Conservation (phyloP, 805 yeast species). For the Pichia deserticola region DNA sequence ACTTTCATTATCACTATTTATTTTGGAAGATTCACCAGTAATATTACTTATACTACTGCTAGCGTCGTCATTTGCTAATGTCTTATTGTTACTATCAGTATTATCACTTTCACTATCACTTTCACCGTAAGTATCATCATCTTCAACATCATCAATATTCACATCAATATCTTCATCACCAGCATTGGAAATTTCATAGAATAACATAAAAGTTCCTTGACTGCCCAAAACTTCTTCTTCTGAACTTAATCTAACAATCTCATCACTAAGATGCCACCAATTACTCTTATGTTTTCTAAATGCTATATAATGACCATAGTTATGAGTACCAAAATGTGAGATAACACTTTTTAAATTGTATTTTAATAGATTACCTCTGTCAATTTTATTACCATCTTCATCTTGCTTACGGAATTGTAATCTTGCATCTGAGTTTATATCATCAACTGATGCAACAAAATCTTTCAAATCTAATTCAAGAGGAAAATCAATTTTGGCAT, state of each 20-base stretch:
- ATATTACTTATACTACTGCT: not conserved
- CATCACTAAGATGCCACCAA: slow-evolving; percentile 97
- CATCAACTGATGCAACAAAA: slow-evolving; percentile 61
- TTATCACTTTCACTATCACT: not conserved
- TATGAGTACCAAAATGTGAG: slow-evolving; percentile 91
- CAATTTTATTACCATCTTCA: slow-evolving; percentile 19
- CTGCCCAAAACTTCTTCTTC: slow-evolving; percentile 74
- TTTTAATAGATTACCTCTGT: slow-evolving; percentile 25
- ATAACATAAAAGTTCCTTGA: slow-evolving; percentile 89
- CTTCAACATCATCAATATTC: not conserved
- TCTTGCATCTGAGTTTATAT: slow-evolving; percentile 75
- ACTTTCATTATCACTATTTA: not conserved
- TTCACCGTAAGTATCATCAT: not conserved
- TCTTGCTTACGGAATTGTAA: slow-evolving; percentile 62
- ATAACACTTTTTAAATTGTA: slow-evolving; percentile 81
- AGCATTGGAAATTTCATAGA: slow-evolving; percentile 51
- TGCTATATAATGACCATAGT: slow-evolving; percentile 95
- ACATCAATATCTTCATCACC: slow-evolving; percentile 4
- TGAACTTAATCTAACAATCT: slow-evolving; percentile 69
- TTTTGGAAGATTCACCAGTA: not conserved
- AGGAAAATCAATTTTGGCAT: slow-evolving; percentile 77
- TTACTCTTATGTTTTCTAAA: slow-evolving; percentile 72
- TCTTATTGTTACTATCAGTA: not conserved
- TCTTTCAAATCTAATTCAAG: slow-evolving; percentile 55
- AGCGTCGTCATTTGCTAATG: not conserved